Base-by-base conservation (phyloP, 352 stramenopile species). In the Pythium aristosporum region DNA sequence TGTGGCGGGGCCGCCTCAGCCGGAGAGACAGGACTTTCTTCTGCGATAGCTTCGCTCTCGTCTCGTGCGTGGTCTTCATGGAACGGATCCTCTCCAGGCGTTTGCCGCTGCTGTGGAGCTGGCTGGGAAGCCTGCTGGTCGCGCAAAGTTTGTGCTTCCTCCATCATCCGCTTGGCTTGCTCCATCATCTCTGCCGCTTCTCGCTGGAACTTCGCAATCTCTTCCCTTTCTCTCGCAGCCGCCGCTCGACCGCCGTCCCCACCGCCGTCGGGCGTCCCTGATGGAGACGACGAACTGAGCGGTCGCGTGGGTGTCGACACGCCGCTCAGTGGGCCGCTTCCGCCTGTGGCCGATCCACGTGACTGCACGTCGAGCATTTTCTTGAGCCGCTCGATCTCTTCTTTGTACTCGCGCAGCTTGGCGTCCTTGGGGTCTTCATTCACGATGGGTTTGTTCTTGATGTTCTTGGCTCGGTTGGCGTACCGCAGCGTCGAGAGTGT, bases 401-500 rank as follows among this genome's bases (percentile, higher is more conserved):
- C 82, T 44, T 96, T 96, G 68, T 97, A 94, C 65, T 94, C 87
- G 20, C 88, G 77, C 39, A 98, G 67, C 71, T 96, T 94, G n/a
- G 88, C 85, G 59, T 94, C 88, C 62, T 96, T 96, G 0, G 92
- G 92, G 58, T 99, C 96, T 50, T 98, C 88, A 75, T 99, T 99
- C 57, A 98, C 85, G 1, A 93, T 89, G 5, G 96, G 94, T 50
- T 97, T 97, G 82, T 99, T 98, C 71, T 98, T 97, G 73, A 98
- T 98, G 61, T 96, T 97, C 68, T 97, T 97, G 88, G 89, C 89
- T 41, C 91, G 87, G 53, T 96, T 96, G 7, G 91, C 90, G 76
- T 97, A 98, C 65, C 94, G 89, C 34, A 99, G 73, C 46, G 97
- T 99, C 36, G 89, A 98, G 9, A 98, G 63, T 3, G 94, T 99